Evolutionary conservation across 371 early-diverging fungal genomes (phyloP), one percentile per base, ranked within the genome.

Genomic region (Amoeboaphelidium protococcarum): DNA sequence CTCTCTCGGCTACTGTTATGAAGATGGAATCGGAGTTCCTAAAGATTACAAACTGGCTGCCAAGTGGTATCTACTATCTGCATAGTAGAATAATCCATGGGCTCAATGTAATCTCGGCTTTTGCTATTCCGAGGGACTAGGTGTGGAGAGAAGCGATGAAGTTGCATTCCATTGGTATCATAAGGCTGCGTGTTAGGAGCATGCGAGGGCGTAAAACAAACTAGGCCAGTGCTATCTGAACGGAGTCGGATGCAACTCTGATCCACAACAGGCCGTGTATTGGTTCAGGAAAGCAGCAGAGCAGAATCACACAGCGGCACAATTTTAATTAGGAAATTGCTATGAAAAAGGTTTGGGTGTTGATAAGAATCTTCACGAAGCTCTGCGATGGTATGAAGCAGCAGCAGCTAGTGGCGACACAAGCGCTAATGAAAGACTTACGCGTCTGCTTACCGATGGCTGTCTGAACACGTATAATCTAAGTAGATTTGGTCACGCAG

Each of bases 1-100:
- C 51, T 59, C 63, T n/a, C 52, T 71, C 0, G 68, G 63, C 3
- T 56, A 58, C 45, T 78, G 20, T 74, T 70, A 42, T 53, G 64
- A 41, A 60, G 65, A 69, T 25, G 61, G 57, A 6, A 31, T 43
- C 21, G 52, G 50, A 3, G 23, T 42, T 23, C 22, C 21, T 20
- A 48, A 54, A 41, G 26, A 47, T 2, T 25, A 44, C 22, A 23
- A 13, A 20, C 25, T 24, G 13, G 48, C 51, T 13, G 41, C 48
- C 20, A 41, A 46, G 19, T 42, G 40, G 6, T 55, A 52, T 41
- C 41, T 25, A 22, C 37, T 46, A 44, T 45, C 52, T 22, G 56
- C 50, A 20, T 44, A 40, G 6, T 45, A 53, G 43, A 49, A 52
- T 23, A 47, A 51, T 47, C 47, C 52, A 0, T 50, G 48, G 43